Evolutionary conservation across 495 filamentous ascomycete genomes (phyloP).

Genomic region (Platismatia glauca): DNA sequence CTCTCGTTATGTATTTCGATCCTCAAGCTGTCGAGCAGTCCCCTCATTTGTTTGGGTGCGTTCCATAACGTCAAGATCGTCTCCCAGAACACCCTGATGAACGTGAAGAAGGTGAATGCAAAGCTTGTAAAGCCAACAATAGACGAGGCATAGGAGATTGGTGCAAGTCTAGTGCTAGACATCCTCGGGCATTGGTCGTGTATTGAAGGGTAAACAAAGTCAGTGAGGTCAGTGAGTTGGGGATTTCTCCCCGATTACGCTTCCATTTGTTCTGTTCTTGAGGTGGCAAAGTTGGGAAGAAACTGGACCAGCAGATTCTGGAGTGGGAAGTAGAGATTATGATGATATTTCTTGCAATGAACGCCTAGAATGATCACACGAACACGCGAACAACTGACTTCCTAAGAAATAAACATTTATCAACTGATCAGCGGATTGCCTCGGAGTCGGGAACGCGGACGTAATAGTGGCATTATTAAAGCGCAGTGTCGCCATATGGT

Average conservation of each 20-base stretch:
- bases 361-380: neutral
- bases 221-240: neutral
- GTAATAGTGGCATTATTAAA: neutral
- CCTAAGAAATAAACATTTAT: constrained; percentile 4
- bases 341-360: neutral
- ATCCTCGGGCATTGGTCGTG: neutral
- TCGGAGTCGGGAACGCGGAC: neutral
- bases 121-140: constrained; percentile 25
- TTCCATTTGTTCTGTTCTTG: neutral
- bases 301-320: neutral
- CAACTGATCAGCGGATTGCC: neutral
- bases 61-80: constrained; percentile 22
- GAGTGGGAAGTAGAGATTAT: neutral
- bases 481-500: neutral
- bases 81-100: constrained; percentile 23
- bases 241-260: neutral
- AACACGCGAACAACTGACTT: neutral
- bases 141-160: constrained; percentile 20
- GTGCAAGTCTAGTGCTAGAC: constrained; percentile 1
- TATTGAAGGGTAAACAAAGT: neutral
- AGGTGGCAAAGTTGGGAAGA: neutral
- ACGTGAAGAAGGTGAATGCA: constrained; percentile 24
- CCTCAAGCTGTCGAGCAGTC: constrained; percentile 20
- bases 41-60: constrained; percentile 19
- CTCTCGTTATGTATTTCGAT: constrained; percentile 23